These are phyloP conservation scores for Austroboletus niveus DNA, from an alignment of 1,284 basidiomycete species.

Conservation along the genomic window DNA sequence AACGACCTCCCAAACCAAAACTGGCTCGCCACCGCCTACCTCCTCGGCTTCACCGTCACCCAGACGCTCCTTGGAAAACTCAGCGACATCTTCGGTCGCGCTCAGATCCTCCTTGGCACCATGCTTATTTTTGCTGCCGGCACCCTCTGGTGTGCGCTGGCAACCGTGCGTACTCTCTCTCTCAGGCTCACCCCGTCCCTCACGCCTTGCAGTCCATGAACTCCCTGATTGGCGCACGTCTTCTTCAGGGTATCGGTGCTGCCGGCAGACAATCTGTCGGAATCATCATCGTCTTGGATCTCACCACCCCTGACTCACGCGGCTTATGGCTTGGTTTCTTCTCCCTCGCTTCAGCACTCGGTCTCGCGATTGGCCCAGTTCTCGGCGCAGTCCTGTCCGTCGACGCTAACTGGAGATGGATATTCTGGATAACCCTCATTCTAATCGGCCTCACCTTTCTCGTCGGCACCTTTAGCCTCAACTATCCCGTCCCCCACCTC, in stretches of 20 bases:
- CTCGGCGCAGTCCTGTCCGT: conserved; percentile 32
- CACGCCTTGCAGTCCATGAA: conserved; percentile 29
- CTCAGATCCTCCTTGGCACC: conserved; percentile 33
- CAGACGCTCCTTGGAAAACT: conserved; percentile 35
- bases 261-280: conserved; percentile 35
- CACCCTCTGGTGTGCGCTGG: conserved; percentile 35
- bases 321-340: conserved; percentile 36
- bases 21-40: conserved; percentile 34
- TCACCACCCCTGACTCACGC: conserved; percentile 33
- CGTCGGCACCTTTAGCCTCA: conserved; percentile 26
- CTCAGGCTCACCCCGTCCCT: background rate
- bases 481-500: conserved; percentile 34
- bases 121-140: conserved; percentile 36
- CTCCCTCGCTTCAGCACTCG: conserved; percentile 31
- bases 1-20: conserved; percentile 30
- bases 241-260: conserved; percentile 35
- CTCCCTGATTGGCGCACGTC: conserved; percentile 32
- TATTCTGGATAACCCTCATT: conserved; percentile 36
- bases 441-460: conserved; percentile 32
- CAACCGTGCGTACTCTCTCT: conserved; percentile 24
- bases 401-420: conserved; percentile 29
- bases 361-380: conserved; percentile 32
- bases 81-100: conserved; percentile 35
- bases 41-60: conserved; percentile 36
- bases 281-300: conserved; percentile 32